Evolutionary conservation across 2,329 filamentous ascomycete species (phyloP).

Genomic region (Sarocladiaceae sp.): DNA sequence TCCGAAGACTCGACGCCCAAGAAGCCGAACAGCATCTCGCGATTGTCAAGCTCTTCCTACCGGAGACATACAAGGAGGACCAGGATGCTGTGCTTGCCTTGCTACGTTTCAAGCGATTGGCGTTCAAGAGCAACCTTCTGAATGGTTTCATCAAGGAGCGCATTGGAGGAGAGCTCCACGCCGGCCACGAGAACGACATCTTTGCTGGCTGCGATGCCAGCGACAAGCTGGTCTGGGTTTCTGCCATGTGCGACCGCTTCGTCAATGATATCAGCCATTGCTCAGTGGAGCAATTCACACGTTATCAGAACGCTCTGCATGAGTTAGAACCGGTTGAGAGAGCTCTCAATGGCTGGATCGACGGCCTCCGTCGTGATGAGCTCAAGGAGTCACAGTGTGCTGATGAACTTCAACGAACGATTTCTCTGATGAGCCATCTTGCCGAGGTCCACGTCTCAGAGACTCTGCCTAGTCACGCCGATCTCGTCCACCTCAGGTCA

Average conservation of each 20-base stretch:
- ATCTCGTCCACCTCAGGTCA: conserved; percentile 72
- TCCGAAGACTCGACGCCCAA: conserved; percentile 79
- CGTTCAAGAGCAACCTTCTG: conserved; percentile 79
- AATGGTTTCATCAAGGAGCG: conserved; percentile 74
- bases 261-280: conserved; percentile 74
- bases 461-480: conserved; percentile 66
- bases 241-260: conserved; percentile 77
- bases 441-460: conserved; percentile 71
- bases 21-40: conserved; percentile 82
- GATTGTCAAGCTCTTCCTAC: conserved; percentile 84
- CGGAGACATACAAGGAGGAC: conserved; percentile 74
- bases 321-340: conserved; percentile 90
- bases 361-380: conserved; percentile 75
- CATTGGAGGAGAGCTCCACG: conserved; percentile 59
- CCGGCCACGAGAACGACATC: conserved; percentile 68
- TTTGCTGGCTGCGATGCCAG: conserved; percentile 75
- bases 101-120: conserved; percentile 78
- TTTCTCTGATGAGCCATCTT: conserved; percentile 81
- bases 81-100: conserved; percentile 83
- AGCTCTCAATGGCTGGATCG: conserved; percentile 81
- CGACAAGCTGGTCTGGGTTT: conserved; percentile 80
- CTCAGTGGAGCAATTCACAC: conserved; percentile 69
- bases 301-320: conserved; percentile 72
- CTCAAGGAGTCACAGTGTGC: conserved; percentile 79
- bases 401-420: conserved; percentile 73